phyloP scores from a whole-genome alignment of 176 grass and related monocot genomes.

The Melocanna baccifera region DNA sequence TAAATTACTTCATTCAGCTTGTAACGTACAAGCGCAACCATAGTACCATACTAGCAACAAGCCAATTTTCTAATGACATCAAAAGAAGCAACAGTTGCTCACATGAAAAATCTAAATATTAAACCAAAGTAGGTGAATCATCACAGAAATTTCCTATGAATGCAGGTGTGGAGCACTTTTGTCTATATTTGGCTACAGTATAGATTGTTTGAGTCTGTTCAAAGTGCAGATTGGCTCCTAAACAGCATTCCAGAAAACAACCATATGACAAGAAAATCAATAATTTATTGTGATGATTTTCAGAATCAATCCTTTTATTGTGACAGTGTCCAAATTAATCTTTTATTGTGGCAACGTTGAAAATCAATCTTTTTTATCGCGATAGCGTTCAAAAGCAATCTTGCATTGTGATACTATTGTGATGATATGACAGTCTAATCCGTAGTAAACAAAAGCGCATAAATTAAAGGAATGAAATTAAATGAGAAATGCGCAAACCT shows the following conservation, averaged over 20 bases:
- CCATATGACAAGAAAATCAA: not conserved
- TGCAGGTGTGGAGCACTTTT: not conserved
- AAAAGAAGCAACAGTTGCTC: not conserved
- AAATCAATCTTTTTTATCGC: not conserved
- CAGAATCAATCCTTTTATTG: not conserved
- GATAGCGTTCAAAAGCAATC: not conserved
- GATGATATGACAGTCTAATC: not conserved
- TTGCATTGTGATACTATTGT: not conserved
- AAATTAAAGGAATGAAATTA: not conserved
- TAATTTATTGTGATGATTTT: not conserved
- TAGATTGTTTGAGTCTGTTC: not conserved
- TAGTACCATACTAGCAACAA: not conserved
- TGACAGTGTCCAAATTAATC: not conserved
- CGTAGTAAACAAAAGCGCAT: not conserved
- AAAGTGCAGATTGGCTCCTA: not conserved
- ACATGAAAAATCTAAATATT: not conserved
- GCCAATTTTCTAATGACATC: not conserved
- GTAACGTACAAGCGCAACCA: not conserved
- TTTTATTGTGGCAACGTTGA: not conserved
- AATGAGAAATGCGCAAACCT: conserved; percentile 53
- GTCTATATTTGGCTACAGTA: not conserved
- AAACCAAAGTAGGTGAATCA: not conserved
- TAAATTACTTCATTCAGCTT: not conserved
- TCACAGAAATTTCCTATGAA: not conserved
- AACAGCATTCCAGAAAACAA: not conserved